Evolutionary conservation across 2,329 filamentous ascomycete genomes (phyloP).

Genomic region (Fusarium succisae): DNA sequence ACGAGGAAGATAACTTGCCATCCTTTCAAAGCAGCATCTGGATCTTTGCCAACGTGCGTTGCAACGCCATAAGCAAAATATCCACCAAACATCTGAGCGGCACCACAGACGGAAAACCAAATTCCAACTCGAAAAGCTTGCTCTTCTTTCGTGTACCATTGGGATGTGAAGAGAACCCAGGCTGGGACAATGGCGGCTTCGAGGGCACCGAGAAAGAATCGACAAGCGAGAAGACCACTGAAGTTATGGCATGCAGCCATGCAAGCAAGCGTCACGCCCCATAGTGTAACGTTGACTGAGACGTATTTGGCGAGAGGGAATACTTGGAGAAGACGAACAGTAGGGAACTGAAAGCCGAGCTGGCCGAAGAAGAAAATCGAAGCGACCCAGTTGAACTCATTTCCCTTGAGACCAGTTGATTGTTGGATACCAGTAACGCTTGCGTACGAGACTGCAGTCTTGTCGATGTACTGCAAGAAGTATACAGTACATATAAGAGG

Average conservation of each 20-base stretch:
- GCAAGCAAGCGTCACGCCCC: neutral
- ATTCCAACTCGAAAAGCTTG: conserved; percentile 34
- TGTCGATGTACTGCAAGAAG: conserved; percentile 41
- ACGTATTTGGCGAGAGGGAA: neutral
- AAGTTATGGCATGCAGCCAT: conserved; percentile 3
- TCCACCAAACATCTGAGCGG: conserved; percentile 34
- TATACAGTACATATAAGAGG: conserved; percentile 38
- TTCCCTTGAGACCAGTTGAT: conserved; percentile 50
- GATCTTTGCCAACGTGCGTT: conserved; percentile 27
- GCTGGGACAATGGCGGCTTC: neutral
- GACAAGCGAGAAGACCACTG: neutral
- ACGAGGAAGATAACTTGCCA: neutral
- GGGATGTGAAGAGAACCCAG: conserved; percentile 32
- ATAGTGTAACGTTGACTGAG: neutral
- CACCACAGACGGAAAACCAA: conserved; percentile 34
- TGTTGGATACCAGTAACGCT: conserved; percentile 38
- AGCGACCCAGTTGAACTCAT: conserved; percentile 53
- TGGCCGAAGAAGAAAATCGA: conserved; percentile 47
- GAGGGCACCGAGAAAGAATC: conserved; percentile 1
- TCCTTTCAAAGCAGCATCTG: neutral
- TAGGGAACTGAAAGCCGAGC: conserved; percentile 51
- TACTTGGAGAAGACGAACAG: conserved; percentile 48
- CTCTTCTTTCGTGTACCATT: conserved; percentile 37
- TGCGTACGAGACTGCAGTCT: conserved; percentile 39
- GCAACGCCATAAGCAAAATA: conserved; percentile 37